Evolutionary conservation across 176 grass and related monocot genomes (phyloP), one percentile per base, ranked within the genome.

Genomic region (Poa annua): DNA sequence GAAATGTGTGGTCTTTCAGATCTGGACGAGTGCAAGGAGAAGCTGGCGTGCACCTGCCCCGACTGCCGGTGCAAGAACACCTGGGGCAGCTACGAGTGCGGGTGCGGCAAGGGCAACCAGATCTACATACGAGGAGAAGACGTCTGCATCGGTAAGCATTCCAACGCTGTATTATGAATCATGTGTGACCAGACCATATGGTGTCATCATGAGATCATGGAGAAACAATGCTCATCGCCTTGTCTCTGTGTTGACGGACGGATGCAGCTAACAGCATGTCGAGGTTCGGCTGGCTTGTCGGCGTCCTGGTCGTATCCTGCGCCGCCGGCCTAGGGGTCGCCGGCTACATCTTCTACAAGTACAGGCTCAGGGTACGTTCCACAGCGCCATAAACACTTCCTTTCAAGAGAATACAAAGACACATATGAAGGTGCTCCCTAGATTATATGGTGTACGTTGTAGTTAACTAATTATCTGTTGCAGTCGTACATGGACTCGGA

Each of bases 401-500:
- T 21, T 57, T 50, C 14, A 11, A 22, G 3, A 57, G 8, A 57
- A 9, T 2, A 54, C 52, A 52, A 4, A 45, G 44, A 12, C 8
- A 45, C 1, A 3, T 9, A 0, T 2, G 44, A 9, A 45, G 11
- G 44, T 10, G 2, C 16, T 50, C 48, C 14, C 48, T 50, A 5
- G 55, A 59, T 59, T 59, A 59, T 5, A 59, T 22, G 55, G 3
- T 59, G 55, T 24, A 50, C 13, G n/a, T 1, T 61, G 14, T 49
- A 49, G 2, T 26, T 4, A 14, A 13, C 4, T 0, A 15, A 14
- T 6, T 63, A 13, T 62, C 1, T 11, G 21, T 25, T 17, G 17
- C 19, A 99, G 96, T 94, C 93, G 55, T 96, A 99, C 85, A 99
- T 99, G 97, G 97, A 99, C 85, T 92, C 97, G 26, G 93, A 99